Percentiles rank a stretch among this genome's conserved stretches.
Conservation (phyloP, 2,329 filamentous ascomycete species). For the Penicillium sp. region DNA sequence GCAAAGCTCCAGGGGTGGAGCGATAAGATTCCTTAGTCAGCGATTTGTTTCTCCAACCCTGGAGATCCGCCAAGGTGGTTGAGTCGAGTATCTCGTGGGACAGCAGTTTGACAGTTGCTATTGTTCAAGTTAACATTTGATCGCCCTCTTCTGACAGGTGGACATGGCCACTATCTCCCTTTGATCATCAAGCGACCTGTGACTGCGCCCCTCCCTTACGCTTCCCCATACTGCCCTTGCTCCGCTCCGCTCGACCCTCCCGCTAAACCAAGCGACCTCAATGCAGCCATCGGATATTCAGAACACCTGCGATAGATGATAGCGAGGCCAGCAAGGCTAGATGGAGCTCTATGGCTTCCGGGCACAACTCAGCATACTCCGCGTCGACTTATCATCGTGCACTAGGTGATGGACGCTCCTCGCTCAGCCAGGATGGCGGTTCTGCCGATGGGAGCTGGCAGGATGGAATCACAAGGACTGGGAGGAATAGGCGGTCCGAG, state of each 20-base stretch:
- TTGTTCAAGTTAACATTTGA: neutral
- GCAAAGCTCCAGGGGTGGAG: neutral
- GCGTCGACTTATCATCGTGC: conserved; percentile 42
- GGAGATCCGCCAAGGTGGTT: neutral
- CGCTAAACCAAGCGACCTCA: conserved; percentile 21
- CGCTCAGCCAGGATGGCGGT: conserved; percentile 40
- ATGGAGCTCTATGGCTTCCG: conserved; percentile 49
- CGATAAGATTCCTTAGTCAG: conserved; percentile 24
- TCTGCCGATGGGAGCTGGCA: conserved; percentile 41
- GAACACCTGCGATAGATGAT: conserved; percentile 35
- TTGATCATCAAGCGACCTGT: conserved; percentile 19
- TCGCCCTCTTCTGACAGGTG: neutral
- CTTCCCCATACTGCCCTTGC: conserved; percentile 26
- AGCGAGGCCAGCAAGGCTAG: conserved; percentile 35
- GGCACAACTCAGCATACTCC: conserved; percentile 43
- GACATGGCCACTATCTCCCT: conserved; percentile 1
- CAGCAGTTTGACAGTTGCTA: conserved; percentile 3
- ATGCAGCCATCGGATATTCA: conserved; percentile 31
- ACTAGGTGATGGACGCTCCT: conserved; percentile 38
- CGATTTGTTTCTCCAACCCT: conserved; percentile 13
- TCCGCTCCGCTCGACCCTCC: conserved; percentile 19
- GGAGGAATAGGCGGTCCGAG: conserved; percentile 50
- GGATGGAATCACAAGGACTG: conserved; percentile 32
- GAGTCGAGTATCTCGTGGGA: conserved; percentile 3
- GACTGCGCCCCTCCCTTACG: conserved; percentile 24